phyloP scores from a whole-genome alignment of 306 rosid genomes.

The Sphenostylis stenocarpa region DNA sequence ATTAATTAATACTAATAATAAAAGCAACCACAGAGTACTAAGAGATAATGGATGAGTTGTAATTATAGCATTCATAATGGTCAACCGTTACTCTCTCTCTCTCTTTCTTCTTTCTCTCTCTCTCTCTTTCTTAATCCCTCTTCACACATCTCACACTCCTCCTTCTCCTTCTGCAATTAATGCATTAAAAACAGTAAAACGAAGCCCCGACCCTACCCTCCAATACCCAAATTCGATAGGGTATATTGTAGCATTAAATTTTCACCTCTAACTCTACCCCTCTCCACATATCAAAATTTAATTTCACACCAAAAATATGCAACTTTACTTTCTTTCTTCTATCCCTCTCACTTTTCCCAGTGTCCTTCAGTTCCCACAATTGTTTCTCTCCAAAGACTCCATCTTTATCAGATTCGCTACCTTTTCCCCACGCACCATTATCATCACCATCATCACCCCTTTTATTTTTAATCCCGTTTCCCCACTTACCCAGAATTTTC shows the following conservation, averaged over 20 bases:
- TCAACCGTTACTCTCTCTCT: conserved; percentile 26
- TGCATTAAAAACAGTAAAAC: conserved; percentile 8
- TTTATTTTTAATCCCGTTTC: background rate
- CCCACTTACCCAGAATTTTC: conserved; percentile 7
- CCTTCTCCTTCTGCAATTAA: conserved; percentile 37
- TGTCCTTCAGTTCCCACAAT: background rate
- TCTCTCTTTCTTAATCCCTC: background rate
- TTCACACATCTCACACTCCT: background rate
- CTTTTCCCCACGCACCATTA: background rate
- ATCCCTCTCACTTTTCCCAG: background rate
- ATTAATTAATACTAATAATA: conserved; percentile 21
- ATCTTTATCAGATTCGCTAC: conserved; percentile 7
- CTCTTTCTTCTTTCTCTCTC: background rate
- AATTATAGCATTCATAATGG: conserved; percentile 35
- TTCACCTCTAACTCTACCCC: conserved; percentile 13
- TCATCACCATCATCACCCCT: background rate
- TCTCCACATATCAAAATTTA: conserved; percentile 11
- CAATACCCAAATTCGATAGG: conserved; percentile 28
- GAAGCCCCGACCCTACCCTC: conserved; percentile 26
- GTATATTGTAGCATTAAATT: conserved; percentile 34
- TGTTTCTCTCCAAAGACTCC: background rate
- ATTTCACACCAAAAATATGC: conserved; percentile 37
- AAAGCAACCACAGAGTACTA: conserved; percentile 24
- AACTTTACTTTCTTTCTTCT: background rate
- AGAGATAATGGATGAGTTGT: conserved; percentile 40